A percentile compares a stretch with the other conserved stretches of the same genome.
phyloP scores from a whole-genome alignment of 805 yeast genomes.

The Nakazawaea sp. region DNA sequence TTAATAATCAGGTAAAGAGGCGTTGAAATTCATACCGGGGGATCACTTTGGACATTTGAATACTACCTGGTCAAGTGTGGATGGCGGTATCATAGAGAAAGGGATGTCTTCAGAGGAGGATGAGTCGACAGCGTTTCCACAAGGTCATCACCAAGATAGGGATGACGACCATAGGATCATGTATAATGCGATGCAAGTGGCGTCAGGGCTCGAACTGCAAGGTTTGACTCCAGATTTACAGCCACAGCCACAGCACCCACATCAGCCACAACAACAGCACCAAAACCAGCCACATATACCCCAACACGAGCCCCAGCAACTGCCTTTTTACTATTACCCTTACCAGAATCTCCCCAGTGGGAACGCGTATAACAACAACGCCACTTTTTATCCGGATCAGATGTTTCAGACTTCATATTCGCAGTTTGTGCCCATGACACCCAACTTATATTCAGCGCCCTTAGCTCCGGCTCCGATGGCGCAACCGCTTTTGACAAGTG shows the following conservation, averaged over 20 bases:
- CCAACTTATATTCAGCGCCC: not conserved
- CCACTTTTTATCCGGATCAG: not conserved
- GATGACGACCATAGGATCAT: no score
- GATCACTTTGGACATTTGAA: no score
- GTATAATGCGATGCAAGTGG: no score
- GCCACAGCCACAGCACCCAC: not conserved
- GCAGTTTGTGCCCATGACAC: not conserved
- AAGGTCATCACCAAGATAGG: not conserved
- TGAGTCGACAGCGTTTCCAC: not conserved
- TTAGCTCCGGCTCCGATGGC: not conserved
- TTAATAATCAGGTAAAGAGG: no score
- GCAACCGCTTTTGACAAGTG: not conserved
- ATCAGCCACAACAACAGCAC: no score
- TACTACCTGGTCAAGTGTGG: no score
- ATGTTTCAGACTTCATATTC: not conserved
- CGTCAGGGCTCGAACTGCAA: no score
- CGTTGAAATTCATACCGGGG: no score
- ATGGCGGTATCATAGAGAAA: no score
- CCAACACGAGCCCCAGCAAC: slow-evolving; percentile 2
- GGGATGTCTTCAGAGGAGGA: slow-evolving; percentile 9
- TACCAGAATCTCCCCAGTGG: not conserved
- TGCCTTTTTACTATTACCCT: not conserved
- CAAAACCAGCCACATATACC: no score
- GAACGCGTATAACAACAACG: slow-evolving; percentile 1
- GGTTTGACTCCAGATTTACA: no score